Evolutionary conservation across 106 monocot species (phyloP).

Genomic region (Acanthochlamys bracteata): DNA sequence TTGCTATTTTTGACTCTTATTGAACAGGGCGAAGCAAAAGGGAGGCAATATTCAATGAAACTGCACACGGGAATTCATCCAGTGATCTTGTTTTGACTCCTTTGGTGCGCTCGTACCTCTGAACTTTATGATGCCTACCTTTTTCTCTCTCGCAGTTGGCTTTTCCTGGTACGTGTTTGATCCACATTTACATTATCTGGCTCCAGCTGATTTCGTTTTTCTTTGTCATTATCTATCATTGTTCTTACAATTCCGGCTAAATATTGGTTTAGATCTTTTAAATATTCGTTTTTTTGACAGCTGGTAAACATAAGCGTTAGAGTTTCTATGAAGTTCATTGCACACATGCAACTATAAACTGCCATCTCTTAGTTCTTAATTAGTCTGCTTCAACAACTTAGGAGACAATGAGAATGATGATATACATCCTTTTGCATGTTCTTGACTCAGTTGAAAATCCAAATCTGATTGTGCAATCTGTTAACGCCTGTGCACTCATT

Average conservation of each 20-base stretch:
- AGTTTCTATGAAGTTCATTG: too few relatives aligned
- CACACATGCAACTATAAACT: too few relatives aligned
- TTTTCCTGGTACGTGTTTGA: background rate
- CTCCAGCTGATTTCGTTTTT: background rate
- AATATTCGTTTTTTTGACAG: too few relatives aligned
- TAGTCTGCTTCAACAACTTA: too few relatives aligned
- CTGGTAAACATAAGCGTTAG: too few relatives aligned
- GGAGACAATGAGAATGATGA: too few relatives aligned
- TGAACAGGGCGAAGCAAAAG: background rate
- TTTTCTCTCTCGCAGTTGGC: background rate
- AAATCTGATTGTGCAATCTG: background rate
- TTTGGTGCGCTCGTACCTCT: background rate
- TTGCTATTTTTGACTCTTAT: background rate
- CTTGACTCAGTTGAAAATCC: too few relatives aligned
- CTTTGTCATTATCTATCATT: background rate
- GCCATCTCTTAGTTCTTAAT: too few relatives aligned
- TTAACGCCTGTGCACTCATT: background rate
- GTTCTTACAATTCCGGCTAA: background rate
- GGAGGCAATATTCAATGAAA: background rate
- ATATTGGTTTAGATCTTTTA: background rate
- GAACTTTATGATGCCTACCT: background rate
- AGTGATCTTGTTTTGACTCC: slow-evolving; percentile 1
- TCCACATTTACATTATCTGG: slow-evolving; percentile 3
- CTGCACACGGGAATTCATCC: background rate
- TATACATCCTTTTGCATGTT: too few relatives aligned